Percentiles rank a stretch among this genome's conserved stretches.
Evolutionary conservation across 306 rosid species (phyloP).

Genomic region (Astragalus glycyphyllos): DNA sequence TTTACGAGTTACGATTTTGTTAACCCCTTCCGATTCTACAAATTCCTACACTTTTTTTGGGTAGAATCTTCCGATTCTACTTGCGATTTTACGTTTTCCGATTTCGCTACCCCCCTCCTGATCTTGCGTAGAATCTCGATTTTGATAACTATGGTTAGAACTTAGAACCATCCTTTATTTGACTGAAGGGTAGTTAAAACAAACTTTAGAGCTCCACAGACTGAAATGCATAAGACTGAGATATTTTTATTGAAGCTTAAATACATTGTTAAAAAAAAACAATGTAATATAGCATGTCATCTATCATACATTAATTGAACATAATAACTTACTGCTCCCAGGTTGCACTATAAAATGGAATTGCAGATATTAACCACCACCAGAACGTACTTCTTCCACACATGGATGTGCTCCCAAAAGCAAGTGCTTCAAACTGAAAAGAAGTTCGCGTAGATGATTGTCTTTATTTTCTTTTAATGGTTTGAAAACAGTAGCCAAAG

Average conservation of each 20-base stretch:
- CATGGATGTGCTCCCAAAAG: conserved; percentile 96
- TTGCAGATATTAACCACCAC: conserved; percentile 94
- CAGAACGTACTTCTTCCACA: conserved; percentile 88
- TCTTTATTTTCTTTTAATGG: conserved; percentile 38
- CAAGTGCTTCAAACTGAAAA: conserved; percentile 83
- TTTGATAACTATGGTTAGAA: no score
- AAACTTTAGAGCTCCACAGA: conserved; percentile 16
- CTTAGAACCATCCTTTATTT: conserved; percentile 30
- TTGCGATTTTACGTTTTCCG: no score
- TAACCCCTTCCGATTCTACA: no score
- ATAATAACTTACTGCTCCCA: conserved; percentile 91
- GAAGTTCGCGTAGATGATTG: conserved; percentile 32
- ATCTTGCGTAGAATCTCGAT: no score
- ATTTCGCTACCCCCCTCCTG: no score
- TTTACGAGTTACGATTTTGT: no score
- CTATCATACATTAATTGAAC: conserved; percentile 14
- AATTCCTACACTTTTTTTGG: no score
- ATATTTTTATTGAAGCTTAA: conserved; percentile 12
- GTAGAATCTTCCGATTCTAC: no score
- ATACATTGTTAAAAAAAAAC: background rate
- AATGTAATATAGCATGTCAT: background rate
- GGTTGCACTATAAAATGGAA: conserved; percentile 91
- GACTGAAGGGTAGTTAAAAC: conserved; percentile 10
- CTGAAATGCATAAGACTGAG: conserved; percentile 3
- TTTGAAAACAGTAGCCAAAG: conserved; percentile 33